A percentile compares a stretch with the other conserved stretches of the same genome.
phyloP scores from a whole-genome alignment of 2,329 filamentous ascomycete species.

The Leptographium procerum region DNA sequence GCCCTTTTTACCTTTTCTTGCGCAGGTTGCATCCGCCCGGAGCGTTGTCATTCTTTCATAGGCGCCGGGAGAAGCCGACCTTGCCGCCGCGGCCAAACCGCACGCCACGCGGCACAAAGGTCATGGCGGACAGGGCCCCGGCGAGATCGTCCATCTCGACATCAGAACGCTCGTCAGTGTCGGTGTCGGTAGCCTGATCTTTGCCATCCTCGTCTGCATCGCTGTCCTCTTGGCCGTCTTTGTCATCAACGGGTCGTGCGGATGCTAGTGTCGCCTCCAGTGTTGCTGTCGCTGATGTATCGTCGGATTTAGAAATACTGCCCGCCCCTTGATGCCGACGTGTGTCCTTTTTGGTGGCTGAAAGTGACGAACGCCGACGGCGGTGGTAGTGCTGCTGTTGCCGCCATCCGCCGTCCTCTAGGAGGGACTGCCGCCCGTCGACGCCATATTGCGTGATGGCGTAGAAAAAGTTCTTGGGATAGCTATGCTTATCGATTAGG shows the following conservation, averaged over 20 bases:
- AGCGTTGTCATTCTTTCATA: constrained; percentile 7
- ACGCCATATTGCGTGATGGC: constrained; percentile 81
- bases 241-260: too few species aligned
- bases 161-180: not conserved
- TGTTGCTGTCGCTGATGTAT: not conserved
- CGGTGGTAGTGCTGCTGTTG: constrained; percentile 16
- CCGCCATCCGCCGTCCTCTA: constrained; percentile 40
- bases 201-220: not conserved
- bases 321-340: not conserved
- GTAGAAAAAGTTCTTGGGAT: constrained; percentile 82
- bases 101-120: constrained; percentile 58
- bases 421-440: constrained; percentile 69
- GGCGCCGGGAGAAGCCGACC: constrained; percentile 40
- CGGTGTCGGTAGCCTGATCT: not conserved
- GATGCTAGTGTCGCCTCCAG: not conserved
- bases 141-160: constrained; percentile 47
- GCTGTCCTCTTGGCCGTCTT: not conserved
- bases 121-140: constrained; percentile 58
- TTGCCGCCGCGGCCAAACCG: constrained; percentile 49
- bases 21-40: not conserved
- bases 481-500: constrained; percentile 88
- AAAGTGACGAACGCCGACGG: constrained; percentile 36
- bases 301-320: not conserved
- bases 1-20: too few species aligned
- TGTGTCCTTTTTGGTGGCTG: constrained; percentile 19